phyloP scores from a whole-genome alignment of 1,284 basidiomycete species.

The Anthracocystis panici-leucophaei region DNA sequence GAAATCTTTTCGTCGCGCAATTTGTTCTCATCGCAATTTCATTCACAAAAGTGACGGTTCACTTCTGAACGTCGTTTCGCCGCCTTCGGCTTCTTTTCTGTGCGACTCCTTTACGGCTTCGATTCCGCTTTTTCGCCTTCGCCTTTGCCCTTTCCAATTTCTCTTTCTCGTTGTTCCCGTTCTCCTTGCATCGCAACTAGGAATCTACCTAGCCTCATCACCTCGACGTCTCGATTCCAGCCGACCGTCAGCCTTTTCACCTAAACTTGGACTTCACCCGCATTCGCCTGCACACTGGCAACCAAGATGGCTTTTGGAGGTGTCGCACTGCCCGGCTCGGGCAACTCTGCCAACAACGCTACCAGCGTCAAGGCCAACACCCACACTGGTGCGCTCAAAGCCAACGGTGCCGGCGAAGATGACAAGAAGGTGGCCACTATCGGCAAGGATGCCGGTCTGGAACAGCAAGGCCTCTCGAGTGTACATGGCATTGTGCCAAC shows the following conservation, averaged over 20 bases:
- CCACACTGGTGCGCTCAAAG: conserved; percentile 29
- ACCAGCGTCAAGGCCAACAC: conserved; percentile 28
- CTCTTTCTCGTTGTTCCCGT: conserved; percentile 1
- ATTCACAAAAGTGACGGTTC: conserved; percentile 22
- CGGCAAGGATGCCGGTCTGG: conserved; percentile 46
- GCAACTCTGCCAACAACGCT: conserved; percentile 38
- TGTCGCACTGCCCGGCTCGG: conserved; percentile 52
- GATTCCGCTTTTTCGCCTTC: conserved; percentile 11
- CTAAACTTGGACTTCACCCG: conserved; percentile 1
- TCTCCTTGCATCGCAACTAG: conserved; percentile 19
- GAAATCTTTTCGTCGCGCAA: conserved; percentile 13
- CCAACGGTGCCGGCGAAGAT: conserved; percentile 38
- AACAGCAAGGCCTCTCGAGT: conserved; percentile 65
- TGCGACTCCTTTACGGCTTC: conserved; percentile 11
- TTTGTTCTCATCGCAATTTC: conserved; percentile 12
- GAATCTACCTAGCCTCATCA: conserved; percentile 11
- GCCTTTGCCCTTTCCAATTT: background rate
- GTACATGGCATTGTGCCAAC: conserved; percentile 70
- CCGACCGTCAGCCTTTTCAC: background rate
- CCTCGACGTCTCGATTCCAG: conserved; percentile 17
- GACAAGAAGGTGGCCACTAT: conserved; percentile 37
- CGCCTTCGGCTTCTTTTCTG: conserved; percentile 13
- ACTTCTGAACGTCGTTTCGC: conserved; percentile 20
- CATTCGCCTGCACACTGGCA: conserved; percentile 2
- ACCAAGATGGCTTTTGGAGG: conserved; percentile 52